These are phyloP conservation scores for Dactylorhiza incarnata DNA, from an alignment of 106 monocot species.

Conservation along the genomic window DNA sequence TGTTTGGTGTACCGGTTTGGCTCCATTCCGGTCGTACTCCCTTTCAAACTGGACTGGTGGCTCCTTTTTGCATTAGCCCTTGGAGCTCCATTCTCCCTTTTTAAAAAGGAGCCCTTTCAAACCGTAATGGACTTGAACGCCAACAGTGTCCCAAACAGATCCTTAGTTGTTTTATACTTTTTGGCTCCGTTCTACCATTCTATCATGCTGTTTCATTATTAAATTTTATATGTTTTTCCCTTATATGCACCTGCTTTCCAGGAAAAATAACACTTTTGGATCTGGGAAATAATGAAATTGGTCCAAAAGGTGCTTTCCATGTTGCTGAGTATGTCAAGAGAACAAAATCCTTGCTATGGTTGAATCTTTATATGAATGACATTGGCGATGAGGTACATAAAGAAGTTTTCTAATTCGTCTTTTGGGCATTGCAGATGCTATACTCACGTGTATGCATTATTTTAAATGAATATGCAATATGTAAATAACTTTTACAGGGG, in stretches of 20 bases:
- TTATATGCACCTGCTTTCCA: slow-evolving; percentile 13
- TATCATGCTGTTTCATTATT: not conserved
- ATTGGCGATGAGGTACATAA: slow-evolving; percentile 82
- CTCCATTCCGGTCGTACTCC: too few relatives aligned
- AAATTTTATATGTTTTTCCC: not conserved
- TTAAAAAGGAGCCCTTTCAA: too few relatives aligned
- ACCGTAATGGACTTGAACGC: too few relatives aligned
- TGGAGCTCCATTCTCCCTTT: too few relatives aligned
- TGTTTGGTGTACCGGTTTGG: too few relatives aligned
- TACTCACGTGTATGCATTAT: not conserved
- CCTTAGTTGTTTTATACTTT: not conserved
- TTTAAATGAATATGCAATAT: not conserved
- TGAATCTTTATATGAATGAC: slow-evolving; percentile 99
- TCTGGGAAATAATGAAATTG: slow-evolving; percentile 93
- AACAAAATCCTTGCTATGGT: slow-evolving; percentile 78
- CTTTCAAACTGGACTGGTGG: too few relatives aligned
- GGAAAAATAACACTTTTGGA: slow-evolving; percentile 85
- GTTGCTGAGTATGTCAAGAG: slow-evolving; percentile 83
- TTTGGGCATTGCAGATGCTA: not conserved
- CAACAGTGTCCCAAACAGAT: too few relatives aligned
- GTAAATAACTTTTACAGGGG: slow-evolving; percentile 41
- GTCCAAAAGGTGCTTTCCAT: slow-evolving; percentile 81
- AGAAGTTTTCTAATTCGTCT: slow-evolving; percentile 2
- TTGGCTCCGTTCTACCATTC: not conserved
- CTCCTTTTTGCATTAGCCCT: too few relatives aligned